Conservation (phyloP, 768 basidiomycete genomes). For the Scleroderma citrinum region DNA sequence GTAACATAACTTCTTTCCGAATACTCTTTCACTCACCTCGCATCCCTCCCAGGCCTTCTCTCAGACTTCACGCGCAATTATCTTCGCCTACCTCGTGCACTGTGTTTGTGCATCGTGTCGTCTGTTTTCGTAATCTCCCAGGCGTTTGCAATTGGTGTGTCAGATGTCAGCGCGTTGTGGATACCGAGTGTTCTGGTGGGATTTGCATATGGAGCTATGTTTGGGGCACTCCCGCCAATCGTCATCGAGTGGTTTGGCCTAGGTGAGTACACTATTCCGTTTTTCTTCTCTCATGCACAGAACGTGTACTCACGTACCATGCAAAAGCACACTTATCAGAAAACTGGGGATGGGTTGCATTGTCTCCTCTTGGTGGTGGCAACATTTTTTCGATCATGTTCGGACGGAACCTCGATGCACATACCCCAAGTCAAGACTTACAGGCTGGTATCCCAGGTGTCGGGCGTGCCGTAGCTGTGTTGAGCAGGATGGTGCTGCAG, state of each 20-base stretch:
- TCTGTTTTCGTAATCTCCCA: conserved; percentile 69
- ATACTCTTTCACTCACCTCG: background rate
- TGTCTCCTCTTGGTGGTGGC: conserved; percentile 72
- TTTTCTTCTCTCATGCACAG: background rate
- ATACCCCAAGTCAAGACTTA: conserved; percentile 31
- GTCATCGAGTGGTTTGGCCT: conserved; percentile 88
- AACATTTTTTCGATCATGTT: conserved; percentile 82
- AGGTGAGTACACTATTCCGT: conserved; percentile 40
- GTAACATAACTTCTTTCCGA: conserved; percentile 29
- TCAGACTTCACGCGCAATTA: conserved; percentile 60
- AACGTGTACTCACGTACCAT: background rate
- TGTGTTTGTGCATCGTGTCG: conserved; percentile 63
- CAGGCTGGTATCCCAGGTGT: background rate
- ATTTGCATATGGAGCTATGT: conserved; percentile 63
- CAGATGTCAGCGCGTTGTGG: conserved; percentile 64
- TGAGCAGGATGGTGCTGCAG: conserved; percentile 1
- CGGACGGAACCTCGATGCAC: conserved; percentile 74
- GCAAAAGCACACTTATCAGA: conserved; percentile 64
- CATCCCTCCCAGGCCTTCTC: conserved; percentile 44
- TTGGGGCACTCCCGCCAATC: conserved; percentile 71
- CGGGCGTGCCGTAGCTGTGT: conserved; percentile 1
- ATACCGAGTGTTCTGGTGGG: conserved; percentile 27
- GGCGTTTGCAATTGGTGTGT: conserved; percentile 46
- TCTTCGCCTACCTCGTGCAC: conserved; percentile 57
- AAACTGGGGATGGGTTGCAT: conserved; percentile 81